Evolutionary conservation across 208 protist genomes (phyloP).

Genomic region (Tritrichomonas musculus): DNA sequence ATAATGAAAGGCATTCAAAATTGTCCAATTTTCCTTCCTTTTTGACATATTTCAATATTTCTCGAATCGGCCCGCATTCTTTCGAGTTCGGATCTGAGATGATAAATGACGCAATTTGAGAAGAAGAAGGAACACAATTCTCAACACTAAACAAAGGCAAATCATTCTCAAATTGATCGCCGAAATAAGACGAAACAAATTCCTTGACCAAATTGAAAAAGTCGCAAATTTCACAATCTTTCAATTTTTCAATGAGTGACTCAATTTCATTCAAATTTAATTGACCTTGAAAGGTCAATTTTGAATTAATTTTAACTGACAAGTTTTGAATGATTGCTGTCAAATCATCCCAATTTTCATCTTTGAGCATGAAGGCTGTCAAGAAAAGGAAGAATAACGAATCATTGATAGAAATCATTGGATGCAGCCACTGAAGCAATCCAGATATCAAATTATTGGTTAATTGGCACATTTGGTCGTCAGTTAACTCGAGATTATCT

Average conservation of each 20-base stretch:
- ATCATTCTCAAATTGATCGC: neutral
- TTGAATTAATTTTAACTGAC: too few relatives aligned
- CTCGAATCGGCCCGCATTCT: neutral
- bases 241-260: too few relatives aligned
- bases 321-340: neutral
- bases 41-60: neutral
- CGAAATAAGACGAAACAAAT: neutral
- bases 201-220: too few relatives aligned
- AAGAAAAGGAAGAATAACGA: neutral
- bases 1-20: neutral
- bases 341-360: neutral
- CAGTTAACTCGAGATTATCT: neutral
- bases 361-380: neutral
- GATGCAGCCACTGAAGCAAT: neutral
- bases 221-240: too few relatives aligned
- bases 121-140: neutral
- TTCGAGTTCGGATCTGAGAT: neutral
- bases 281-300: too few relatives aligned
- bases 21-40: neutral
- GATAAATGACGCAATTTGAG: neutral
- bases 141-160: neutral
- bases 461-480: neutral
- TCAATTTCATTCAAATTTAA: too few relatives aligned
- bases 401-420: neutral
- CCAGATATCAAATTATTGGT: neutral